A percentile compares a stretch with the other conserved stretches of the same genome.
Evolutionary conservation across 2,329 filamentous ascomycete genomes (phyloP).

Genomic region (Diaporthe nobilis): DNA sequence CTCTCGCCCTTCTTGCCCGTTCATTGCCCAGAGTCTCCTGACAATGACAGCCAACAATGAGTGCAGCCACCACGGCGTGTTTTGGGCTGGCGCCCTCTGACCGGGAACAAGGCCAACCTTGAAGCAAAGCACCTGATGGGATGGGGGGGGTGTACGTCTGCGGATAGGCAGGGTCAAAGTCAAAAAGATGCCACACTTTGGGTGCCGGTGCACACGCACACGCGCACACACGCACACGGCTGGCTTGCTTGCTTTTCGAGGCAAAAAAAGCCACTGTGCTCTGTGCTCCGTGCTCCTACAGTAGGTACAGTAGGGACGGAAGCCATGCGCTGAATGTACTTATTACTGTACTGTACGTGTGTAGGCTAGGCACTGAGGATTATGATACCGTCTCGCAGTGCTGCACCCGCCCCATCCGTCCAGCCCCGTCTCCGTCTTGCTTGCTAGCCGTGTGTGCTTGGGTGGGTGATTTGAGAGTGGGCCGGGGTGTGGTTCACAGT

Average conservation of each 20-base stretch:
- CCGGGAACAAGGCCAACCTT: slow-evolving; percentile 26
- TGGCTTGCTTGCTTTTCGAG: slow-evolving; percentile 28
- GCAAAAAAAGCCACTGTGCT: slow-evolving; percentile 21
- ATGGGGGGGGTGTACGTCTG: background rate
- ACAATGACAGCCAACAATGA: slow-evolving; percentile 19
- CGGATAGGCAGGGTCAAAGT: slow-evolving; percentile 16
- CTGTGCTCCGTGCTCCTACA: slow-evolving; percentile 21
- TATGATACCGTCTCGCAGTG: slow-evolving; percentile 31
- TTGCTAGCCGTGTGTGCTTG: slow-evolving; percentile 15
- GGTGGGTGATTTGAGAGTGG: slow-evolving; percentile 30
- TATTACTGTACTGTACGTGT: slow-evolving; percentile 11
- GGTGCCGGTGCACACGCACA: slow-evolving; percentile 25
- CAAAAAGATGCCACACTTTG: slow-evolving; percentile 32
- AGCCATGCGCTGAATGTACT: background rate
- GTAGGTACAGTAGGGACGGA: background rate
- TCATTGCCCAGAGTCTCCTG: slow-evolving; percentile 28
- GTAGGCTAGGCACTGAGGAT: background rate
- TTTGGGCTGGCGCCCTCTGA: slow-evolving; percentile 2
- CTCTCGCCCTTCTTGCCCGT: slow-evolving; percentile 16
- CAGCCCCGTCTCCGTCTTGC: slow-evolving; percentile 25
- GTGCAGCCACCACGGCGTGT: slow-evolving; percentile 23
- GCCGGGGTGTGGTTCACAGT: slow-evolving; percentile 35
- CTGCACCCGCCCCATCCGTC: slow-evolving; percentile 31
- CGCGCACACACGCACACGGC: slow-evolving; percentile 14
- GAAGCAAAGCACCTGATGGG: slow-evolving; percentile 3